These are phyloP conservation scores for Talaromyces trachyspermus DNA, from an alignment of 495 filamentous ascomycete species.

Conservation along the genomic window DNA sequence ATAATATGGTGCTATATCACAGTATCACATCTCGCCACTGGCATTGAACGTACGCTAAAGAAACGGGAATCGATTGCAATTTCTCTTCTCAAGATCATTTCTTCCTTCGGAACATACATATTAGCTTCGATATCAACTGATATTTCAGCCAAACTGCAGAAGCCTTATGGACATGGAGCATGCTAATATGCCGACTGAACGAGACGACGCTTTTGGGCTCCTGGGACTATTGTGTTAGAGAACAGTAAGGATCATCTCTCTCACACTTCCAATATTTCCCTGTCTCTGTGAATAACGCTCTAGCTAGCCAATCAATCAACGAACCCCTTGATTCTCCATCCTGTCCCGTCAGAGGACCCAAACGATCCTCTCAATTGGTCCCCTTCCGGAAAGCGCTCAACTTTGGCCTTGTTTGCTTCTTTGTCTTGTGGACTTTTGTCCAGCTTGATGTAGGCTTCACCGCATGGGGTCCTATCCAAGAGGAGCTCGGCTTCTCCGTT, in stretches of 20 bases:
- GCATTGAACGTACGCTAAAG: too few species aligned
- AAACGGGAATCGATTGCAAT: neutral
- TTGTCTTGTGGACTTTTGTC: slow-evolving; percentile 30
- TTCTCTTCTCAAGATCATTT: neutral
- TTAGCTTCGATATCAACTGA: neutral
- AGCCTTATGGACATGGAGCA: neutral
- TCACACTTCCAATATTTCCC: too few species aligned
- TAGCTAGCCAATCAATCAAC: slow-evolving; percentile 10
- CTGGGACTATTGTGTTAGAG: slow-evolving; percentile 19
- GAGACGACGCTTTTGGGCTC: slow-evolving; percentile 20
- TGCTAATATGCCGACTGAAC: too few species aligned
- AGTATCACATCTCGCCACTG: too few species aligned
- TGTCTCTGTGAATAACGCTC: neutral
- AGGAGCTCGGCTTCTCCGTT: slow-evolving; percentile 27
- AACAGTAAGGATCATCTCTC: slow-evolving; percentile 10
- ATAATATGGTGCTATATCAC: too few species aligned
- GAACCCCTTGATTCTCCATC: slow-evolving; percentile 17
- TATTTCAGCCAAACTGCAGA: neutral
- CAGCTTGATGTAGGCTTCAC: slow-evolving; percentile 32
- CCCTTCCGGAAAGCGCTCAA: slow-evolving; percentile 27
- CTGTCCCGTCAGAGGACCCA: slow-evolving; percentile 20
- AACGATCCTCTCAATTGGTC: slow-evolving; percentile 30
- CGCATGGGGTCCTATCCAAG: slow-evolving; percentile 32
- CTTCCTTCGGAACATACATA: neutral
- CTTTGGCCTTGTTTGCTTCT: slow-evolving; percentile 31